A percentile compares a stretch with the other conserved stretches of the same genome.
Evolutionary conservation across 169 alveolate genomes (phyloP).

Genomic region (Babesia ovata): DNA sequence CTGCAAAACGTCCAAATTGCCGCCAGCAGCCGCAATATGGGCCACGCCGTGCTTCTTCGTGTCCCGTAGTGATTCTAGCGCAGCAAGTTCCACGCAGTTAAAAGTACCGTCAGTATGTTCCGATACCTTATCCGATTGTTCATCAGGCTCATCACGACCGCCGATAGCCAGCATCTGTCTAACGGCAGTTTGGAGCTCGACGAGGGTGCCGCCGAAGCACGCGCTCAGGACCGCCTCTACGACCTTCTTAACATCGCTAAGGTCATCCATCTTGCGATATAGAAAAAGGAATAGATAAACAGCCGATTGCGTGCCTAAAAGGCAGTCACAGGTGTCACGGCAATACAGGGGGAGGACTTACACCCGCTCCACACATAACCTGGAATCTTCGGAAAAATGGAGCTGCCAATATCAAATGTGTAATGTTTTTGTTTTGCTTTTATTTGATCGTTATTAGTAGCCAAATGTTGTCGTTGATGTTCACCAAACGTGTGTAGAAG

Average conservation of each 20-base stretch:
- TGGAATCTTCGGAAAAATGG: no score
- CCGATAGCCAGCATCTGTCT: constrained; percentile 30
- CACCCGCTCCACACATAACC: no score
- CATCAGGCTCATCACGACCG: background rate
- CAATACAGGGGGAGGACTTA: no score
- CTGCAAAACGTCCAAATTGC: constrained; percentile 54
- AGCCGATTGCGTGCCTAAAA: no score
- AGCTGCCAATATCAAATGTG: no score
- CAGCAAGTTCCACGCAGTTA: constrained; percentile 45
- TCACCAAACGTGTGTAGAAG: no score
- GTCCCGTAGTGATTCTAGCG: constrained; percentile 62
- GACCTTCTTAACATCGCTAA: constrained; percentile 30
- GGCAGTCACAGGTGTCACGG: no score
- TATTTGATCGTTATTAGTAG: no score
- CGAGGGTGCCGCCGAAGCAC: constrained; percentile 56
- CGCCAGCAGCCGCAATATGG: constrained; percentile 73
- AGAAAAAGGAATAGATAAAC: no score
- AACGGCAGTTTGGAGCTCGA: constrained; percentile 44
- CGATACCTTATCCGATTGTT: no score
- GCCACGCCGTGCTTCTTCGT: constrained; percentile 54
- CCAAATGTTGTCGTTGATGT: no score
- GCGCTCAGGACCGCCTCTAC: constrained; percentile 49
- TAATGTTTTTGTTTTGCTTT: no score
- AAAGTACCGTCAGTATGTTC: constrained; percentile 1
- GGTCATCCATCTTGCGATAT: constrained; percentile 26